A percentile compares a stretch with the other conserved stretches of the same genome.
These are phyloP conservation scores for Fusarium gaditjirri DNA, from an alignment of 2,329 filamentous ascomycete species.

Conservation along the genomic window DNA sequence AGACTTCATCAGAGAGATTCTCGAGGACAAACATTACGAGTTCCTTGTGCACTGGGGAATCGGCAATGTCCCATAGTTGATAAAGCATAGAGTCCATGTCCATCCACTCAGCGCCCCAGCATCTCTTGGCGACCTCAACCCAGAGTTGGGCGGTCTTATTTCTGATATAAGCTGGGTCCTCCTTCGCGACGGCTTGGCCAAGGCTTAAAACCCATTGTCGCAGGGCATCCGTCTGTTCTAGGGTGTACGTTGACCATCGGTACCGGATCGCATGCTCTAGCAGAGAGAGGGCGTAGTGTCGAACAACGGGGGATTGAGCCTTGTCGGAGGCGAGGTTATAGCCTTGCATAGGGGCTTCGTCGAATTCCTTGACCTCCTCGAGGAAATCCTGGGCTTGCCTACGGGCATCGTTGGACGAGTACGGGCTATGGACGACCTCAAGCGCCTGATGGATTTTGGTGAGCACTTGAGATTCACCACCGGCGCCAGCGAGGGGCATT, in stretches of 20 bases:
- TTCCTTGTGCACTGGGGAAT: constrained; percentile 76
- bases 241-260: constrained; percentile 78
- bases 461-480: constrained; percentile 60
- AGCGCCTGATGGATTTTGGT: constrained; percentile 84
- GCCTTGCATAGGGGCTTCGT: constrained; percentile 85
- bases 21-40: constrained; percentile 90
- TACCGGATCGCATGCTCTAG: constrained; percentile 91
- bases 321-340: constrained; percentile 82
- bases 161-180: constrained; percentile 83
- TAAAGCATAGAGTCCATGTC: constrained; percentile 91
- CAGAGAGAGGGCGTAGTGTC: constrained; percentile 93
- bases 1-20: constrained; percentile 92
- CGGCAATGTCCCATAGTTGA: constrained; percentile 79
- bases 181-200: constrained; percentile 73
- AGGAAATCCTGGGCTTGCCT: constrained; percentile 86
- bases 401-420: constrained; percentile 82
- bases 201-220: constrained; percentile 83
- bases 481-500: constrained; percentile 48
- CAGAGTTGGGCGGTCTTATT: constrained; percentile 96
- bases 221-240: constrained; percentile 74
- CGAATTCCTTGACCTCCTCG: constrained; percentile 82
- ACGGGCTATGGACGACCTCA: constrained; percentile 84
- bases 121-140: constrained; percentile 93
- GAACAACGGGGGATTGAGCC: constrained; percentile 80
- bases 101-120: constrained; percentile 93